A percentile compares a stretch with the other conserved stretches of the same genome.
These are phyloP conservation scores for Carex scoparia DNA, from an alignment of 176 grass and related monocot species.

Conservation along the genomic window DNA sequence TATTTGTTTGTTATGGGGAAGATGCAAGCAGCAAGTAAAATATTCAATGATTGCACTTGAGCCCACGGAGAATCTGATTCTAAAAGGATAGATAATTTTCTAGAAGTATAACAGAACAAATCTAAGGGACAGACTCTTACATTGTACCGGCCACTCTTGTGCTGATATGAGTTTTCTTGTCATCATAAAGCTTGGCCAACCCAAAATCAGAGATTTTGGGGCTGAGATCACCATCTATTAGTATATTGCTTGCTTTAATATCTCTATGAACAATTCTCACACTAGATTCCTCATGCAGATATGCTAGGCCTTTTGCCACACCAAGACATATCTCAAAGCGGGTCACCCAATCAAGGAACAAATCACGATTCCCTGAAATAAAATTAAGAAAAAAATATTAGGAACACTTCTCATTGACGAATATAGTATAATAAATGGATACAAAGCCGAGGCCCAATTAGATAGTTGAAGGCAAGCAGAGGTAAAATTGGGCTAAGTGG, in stretches of 20 bases:
- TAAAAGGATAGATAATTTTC: not conserved
- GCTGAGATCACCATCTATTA: conserved; percentile 58
- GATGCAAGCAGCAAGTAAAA: not conserved
- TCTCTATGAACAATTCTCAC: conserved; percentile 79
- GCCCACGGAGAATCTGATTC: not conserved
- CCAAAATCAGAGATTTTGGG: conserved; percentile 95
- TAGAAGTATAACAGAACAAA: not conserved
- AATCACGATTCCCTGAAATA: conserved; percentile 39
- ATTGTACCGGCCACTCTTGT: conserved; percentile 86
- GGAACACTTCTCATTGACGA: not conserved
- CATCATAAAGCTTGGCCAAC: conserved; percentile 83
- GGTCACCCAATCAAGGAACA: conserved; percentile 53
- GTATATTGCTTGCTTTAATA: conserved; percentile 82
- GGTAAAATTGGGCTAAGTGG: not conserved
- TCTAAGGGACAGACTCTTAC: conserved; percentile 29
- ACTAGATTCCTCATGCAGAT: conserved; percentile 80
- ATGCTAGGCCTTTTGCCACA: conserved; percentile 58
- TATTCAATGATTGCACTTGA: not conserved
- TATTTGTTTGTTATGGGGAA: not conserved
- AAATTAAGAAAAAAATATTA: not conserved
- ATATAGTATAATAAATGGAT: not conserved
- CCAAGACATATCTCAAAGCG: conserved; percentile 84
- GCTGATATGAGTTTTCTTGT: conserved; percentile 74
- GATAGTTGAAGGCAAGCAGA: not conserved
- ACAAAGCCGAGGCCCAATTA: not conserved